Base-by-base conservation (phyloP, 2,329 filamentous ascomycete species). In the Coniella lustricola region DNA sequence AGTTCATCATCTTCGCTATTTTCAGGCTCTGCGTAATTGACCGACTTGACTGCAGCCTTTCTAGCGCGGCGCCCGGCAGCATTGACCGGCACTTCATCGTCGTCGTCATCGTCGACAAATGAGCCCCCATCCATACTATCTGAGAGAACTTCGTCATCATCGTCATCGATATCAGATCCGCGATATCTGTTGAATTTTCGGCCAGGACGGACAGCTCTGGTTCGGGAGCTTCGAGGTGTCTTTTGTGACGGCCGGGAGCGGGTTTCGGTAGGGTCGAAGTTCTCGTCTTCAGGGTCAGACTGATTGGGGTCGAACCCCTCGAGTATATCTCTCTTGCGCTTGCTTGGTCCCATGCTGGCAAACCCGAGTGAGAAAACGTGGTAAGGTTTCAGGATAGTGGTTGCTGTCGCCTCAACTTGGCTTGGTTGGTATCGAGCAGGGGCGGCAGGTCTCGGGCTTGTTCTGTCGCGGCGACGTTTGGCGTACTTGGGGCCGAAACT, bases 211-310 rank as follows among this genome's bases (percentile, higher is more conserved):
- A 22, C 9, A 20, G 62, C 58, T 46, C 64, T 66, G 4, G 68
- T 63, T 25, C 68, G 62, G 20, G 51, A 22, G 12, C 36, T 25
- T 18, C 61, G 58, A 25, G 64, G 64, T 55, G 67, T 63, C 54
- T 69, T 71, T 52, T 61, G 63, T 42, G 52, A 57, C 50, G 68
- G 68, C 13, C 65, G 65, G 14, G 73, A 67, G 25, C 67, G 66
- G 21, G 65, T 69, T 55, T 74, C 71, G 18, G 62, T 54, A 14
- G 80, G 80, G 50, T 81, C 75, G 58, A 84, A 85, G 62, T 82
- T 82, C 55, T 81, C 79, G 59, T 85, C 81, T 43, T 81, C 75
- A 2, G 81, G 71, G 56, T 85, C 81, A 44, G 81, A 84, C 60
- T 81, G 76, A 62, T 83, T 84, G 3, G 77, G 79, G 62, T 85